These are phyloP conservation scores for Tetraselmis chui DNA, from an alignment of 139 green algal species.

Conservation along the genomic window DNA sequence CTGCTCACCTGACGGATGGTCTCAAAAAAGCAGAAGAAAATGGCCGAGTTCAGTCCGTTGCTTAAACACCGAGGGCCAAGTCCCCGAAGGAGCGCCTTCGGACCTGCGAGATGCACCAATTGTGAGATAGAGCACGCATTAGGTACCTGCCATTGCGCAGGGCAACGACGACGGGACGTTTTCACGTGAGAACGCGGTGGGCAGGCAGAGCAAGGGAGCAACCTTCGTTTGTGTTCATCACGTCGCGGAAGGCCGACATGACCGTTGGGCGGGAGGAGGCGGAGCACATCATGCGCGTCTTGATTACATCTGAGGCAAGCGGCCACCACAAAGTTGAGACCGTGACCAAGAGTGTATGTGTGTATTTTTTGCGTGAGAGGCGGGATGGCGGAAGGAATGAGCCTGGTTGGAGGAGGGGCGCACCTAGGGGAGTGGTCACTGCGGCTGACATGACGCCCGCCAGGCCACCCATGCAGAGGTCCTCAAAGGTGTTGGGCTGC, in stretches of 20 bases:
- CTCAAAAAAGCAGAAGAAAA: slow-evolving; percentile 93
- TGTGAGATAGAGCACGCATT: too few relatives aligned
- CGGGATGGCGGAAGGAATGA: too few relatives aligned
- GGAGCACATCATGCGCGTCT: slow-evolving; percentile 89
- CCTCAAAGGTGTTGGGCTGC: slow-evolving; percentile 45
- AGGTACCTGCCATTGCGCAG: too few relatives aligned
- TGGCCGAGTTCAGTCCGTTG: slow-evolving; percentile 84
- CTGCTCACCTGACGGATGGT: slow-evolving; percentile 42
- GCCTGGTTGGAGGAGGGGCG: not conserved
- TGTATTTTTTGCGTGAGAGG: too few relatives aligned
- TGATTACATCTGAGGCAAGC: slow-evolving; percentile 73
- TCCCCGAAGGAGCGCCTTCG: slow-evolving; percentile 44
- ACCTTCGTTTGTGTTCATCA: slow-evolving; percentile 19
- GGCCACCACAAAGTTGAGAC: too few relatives aligned
- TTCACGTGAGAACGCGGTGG: too few relatives aligned
- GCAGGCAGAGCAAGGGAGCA: too few relatives aligned
- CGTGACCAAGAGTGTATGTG: too few relatives aligned
- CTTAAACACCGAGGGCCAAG: slow-evolving; percentile 67
- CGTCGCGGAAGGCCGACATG: slow-evolving; percentile 22
- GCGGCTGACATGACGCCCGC: slow-evolving; percentile 76
- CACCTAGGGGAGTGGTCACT: slow-evolving; percentile 73
- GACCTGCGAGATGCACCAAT: not conserved
- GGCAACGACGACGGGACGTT: too few relatives aligned
- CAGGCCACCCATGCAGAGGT: slow-evolving; percentile 74
- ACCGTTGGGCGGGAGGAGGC: slow-evolving; percentile 59